Evolutionary conservation across 1,284 basidiomycete species (phyloP), one percentile per base, ranked within the genome.

Genomic region (Ganoderma lucidum): DNA sequence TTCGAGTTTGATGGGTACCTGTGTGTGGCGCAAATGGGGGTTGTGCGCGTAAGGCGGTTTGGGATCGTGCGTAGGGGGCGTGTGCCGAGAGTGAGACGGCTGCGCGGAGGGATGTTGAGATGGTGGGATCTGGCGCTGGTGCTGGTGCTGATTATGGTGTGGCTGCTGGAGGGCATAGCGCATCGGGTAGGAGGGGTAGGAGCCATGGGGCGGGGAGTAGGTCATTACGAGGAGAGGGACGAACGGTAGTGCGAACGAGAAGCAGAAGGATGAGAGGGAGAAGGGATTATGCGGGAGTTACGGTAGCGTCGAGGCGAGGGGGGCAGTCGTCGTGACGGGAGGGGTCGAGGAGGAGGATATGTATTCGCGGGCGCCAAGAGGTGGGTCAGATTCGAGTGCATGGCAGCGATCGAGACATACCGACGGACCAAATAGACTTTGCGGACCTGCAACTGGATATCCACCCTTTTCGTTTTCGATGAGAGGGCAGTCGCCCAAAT

Each of bases 1-100:
- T 65, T 78, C 76, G 70, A 78, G 68, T 70, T 76, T 77, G 71
- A 76, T 75, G 67, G 73, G 73, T 62, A 73, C 68, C 61, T 73
- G 75, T 12, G 71, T 65, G 48, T 70, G 71, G 70, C 69, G 70
- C 55, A 70, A 68, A 60, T 72, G 72, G 63, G 67, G 66, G 51
- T 68, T 68, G 69, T 70, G 70, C 28, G 71, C 59, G 63, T 77
- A 75, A 44, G 71, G 60, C 14, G 66, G 71, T 63, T 76, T 78
- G 37, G 71, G 68, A 60, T 76, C 74, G 66, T 73, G 72, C 8
- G 69, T 67, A 2, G 64, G 41, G 32, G 67, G 59, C 19, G 30
- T 45, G 51, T 64, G 61, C 44, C 69, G 69, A 9, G 69, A 41
- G n/a, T 69, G 70, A n/a, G 56, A 39, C 23, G 23, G 23, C 55